A percentile compares a stretch with the other conserved stretches of the same genome.
These are phyloP conservation scores for Rhizopogon roseolus DNA, from an alignment of 768 basidiomycete species.

Conservation along the genomic window DNA sequence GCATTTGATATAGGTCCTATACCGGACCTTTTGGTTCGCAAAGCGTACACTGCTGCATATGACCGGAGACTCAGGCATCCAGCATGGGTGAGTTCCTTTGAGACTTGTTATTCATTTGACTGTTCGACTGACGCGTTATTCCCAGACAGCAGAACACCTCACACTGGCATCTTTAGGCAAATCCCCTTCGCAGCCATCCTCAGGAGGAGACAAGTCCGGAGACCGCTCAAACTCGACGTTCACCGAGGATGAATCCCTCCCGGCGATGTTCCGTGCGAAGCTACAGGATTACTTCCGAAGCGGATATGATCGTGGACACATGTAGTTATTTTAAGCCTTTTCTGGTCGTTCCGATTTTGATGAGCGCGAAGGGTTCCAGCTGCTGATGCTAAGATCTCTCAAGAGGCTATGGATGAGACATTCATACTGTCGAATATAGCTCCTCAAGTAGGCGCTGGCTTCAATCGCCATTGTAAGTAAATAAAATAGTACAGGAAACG, in stretches of 20 bases:
- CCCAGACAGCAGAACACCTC: slow-evolving; percentile 91
- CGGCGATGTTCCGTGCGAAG: slow-evolving; percentile 74
- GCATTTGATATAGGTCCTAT: slow-evolving; percentile 62
- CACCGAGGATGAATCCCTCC: slow-evolving; percentile 77
- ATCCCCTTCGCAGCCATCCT: slow-evolving; percentile 30
- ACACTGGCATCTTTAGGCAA: slow-evolving; percentile 70
- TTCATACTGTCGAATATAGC: slow-evolving; percentile 95
- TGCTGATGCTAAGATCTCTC: slow-evolving; percentile 89
- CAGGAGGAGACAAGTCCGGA: slow-evolving; percentile 34
- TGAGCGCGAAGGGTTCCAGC: slow-evolving; percentile 74
- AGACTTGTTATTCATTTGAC: too few relatives aligned
- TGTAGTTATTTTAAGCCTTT: slow-evolving; percentile 47
- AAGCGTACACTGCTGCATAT: slow-evolving; percentile 86
- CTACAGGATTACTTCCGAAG: slow-evolving; percentile 89
- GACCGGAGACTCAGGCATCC: slow-evolving; percentile 89
- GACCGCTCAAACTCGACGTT: slow-evolving; percentile 80
- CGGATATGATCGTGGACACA: slow-evolving; percentile 95
- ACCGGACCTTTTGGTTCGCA: slow-evolving; percentile 70
- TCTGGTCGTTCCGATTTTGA: neutral
- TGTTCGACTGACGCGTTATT: neutral
- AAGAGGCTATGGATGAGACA: slow-evolving; percentile 95
- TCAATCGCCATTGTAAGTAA: slow-evolving; percentile 91
- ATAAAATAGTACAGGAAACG: neutral
- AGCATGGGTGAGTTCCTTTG: slow-evolving; percentile 65
- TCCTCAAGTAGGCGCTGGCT: slow-evolving; percentile 95